Base-by-base conservation (phyloP, 768 basidiomycete species). In the Obba rivulosa region DNA sequence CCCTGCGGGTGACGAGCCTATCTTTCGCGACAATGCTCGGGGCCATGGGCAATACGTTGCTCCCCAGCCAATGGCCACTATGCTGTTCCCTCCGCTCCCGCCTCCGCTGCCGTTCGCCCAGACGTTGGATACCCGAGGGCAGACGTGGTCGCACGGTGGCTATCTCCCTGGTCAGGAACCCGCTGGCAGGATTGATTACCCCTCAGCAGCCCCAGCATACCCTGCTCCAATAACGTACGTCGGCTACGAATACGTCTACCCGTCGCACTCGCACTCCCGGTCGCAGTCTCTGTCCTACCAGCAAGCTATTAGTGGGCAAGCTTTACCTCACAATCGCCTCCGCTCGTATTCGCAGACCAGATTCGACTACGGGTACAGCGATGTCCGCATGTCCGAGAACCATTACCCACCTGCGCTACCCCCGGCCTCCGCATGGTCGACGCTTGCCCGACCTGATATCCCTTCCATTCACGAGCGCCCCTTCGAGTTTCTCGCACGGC, bases 1-100 rank as follows among this genome's bases (percentile, higher is more conserved):
- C 58, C 87, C 87, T 41, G 76, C 81, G 11, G 83, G 75, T n/a
- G 86, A 87, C 56, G 87, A 88, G 56, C 87, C 85, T 16, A 78
- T 89, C 49, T 64, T 77, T 24, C 76, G 80, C 28, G 73, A 78
- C 45, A 66, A 70, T 45, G 76, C 72, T 55, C 71, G 81, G 45
- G 62, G 63, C 36, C 76, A 67, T 48, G 78, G 77, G 2, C 76
- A 80, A 37, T 88, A 88, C 49, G 69, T 84, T 37, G 85, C 62
- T 2, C 62, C 61, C 9, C 62, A 61, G 48, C 60, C 60, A 1
- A 46, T 57, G 37, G 8, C 57, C 1, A 54, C 57, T 21, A 24
- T 41, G 11, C 78, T 83, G 25, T 81, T 83, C 16, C 64, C 77
- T 17, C 62, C 74, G 24, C 57, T 68, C 21, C 62, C 70, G 25